A percentile compares a stretch with the other conserved stretches of the same genome.
Evolutionary conservation across 2,329 filamentous ascomycete species (phyloP).

Genomic region (Myriosclerotinia duriaeana): DNA sequence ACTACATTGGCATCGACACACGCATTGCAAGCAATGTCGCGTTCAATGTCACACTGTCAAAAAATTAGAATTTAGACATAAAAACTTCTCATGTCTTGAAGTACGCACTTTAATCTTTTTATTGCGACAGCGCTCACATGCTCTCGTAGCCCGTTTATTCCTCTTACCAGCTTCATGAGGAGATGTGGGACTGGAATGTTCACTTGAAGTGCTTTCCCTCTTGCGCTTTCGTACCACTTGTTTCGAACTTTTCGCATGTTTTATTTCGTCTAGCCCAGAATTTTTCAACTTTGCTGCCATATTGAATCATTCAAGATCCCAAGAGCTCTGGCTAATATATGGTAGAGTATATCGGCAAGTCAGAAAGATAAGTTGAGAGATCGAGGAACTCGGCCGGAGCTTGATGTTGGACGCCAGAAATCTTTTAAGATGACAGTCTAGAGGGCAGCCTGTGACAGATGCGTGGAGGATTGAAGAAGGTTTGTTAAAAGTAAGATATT

Average conservation of each 20-base stretch:
- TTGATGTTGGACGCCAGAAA: neutral
- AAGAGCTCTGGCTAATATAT: neutral
- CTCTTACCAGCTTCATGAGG: neutral
- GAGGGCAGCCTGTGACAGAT: too few relatives aligned
- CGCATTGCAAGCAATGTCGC: slow-evolving; percentile 13
- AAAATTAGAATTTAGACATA: neutral
- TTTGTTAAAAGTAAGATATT: too few relatives aligned
- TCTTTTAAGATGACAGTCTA: too few relatives aligned
- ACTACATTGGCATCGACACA: slow-evolving; percentile 18
- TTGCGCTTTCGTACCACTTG: slow-evolving; percentile 12
- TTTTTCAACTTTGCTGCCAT: neutral
- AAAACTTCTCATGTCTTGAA: neutral
- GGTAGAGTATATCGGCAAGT: neutral
- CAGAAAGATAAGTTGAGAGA: neutral
- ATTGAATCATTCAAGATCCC: neutral
- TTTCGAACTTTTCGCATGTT: neutral
- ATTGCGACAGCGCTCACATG: slow-evolving; percentile 20
- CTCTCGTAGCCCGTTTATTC: slow-evolving; percentile 16
- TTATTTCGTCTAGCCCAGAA: neutral
- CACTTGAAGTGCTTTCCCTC: slow-evolving; percentile 2
- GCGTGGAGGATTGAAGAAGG: too few relatives aligned
- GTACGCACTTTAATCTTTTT: slow-evolving; percentile 17
- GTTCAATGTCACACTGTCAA: slow-evolving; percentile 11
- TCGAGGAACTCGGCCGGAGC: neutral
- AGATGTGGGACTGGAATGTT: slow-evolving; percentile 1